Percentiles rank a stretch among this genome's conserved stretches.
Conservation (phyloP, 306 rosid species). For the Fagus crenata region DNA sequence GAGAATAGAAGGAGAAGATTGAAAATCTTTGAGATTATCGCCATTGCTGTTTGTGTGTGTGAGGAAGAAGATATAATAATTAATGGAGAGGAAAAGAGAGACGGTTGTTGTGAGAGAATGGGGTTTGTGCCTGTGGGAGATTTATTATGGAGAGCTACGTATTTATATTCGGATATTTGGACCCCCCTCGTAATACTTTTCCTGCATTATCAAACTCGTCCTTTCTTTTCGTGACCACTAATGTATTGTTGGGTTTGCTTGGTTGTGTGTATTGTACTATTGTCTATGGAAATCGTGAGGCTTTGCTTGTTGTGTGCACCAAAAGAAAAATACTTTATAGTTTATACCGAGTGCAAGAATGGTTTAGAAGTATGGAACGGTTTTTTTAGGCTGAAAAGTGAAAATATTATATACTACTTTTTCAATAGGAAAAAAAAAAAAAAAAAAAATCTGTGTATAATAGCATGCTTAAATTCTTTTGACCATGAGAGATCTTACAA, state of each 20-base stretch:
- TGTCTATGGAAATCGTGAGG: not conserved
- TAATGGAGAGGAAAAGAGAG: not conserved
- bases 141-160: not conserved
- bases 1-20: conserved; percentile 31
- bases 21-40: conserved; percentile 17
- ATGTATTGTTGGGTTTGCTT: conserved; percentile 40
- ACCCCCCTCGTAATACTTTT: not conserved
- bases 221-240: conserved; percentile 44
- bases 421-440: too few species aligned
- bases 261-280: conserved; percentile 4
- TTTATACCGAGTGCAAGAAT: too few species aligned
- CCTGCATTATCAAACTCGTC: not conserved
- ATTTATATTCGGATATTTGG: not conserved
- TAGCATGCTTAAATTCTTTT: too few species aligned
- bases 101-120: not conserved
- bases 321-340: not conserved
- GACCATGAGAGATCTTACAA: too few species aligned
- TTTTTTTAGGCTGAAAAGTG: too few species aligned
- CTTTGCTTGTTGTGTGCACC: not conserved
- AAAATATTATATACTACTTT: too few species aligned
- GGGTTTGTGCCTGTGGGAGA: too few species aligned
- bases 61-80: not conserved
- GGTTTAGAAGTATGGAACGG: too few species aligned
- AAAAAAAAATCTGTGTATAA: too few species aligned
- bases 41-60: conserved; percentile 29